Evolutionary conservation across 768 basidiomycete species (phyloP), one percentile per base, ranked within the genome.

Genomic region (Dictyophora rubrovolvata): DNA sequence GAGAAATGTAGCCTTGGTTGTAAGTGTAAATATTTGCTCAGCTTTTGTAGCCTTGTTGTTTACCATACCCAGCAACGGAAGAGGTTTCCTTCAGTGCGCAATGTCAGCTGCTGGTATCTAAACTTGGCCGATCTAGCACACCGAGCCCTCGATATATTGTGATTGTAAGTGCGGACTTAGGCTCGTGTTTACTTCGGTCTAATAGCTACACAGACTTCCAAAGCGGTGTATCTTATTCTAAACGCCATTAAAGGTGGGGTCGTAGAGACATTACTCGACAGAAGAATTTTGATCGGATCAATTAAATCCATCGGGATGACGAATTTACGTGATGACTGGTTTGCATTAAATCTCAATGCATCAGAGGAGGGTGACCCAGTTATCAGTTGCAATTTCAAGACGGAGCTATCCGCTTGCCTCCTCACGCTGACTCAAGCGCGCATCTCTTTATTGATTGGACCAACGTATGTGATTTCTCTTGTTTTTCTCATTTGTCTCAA

Each of bases 281-380:
- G 95, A 62, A 97, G 93, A 74, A 86, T 98, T 55, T 85, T 89
- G 21, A 74, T 99, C 12, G 79, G 89, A 10, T 93, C 89, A 6
- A 95, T 98, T 70, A 86, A 85, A 69, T 83, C 81, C 59, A 83
- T 99, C 54, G 83, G 83, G 0, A 78, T 97, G 81, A 93, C 95
- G 11, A 93, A 79, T 70, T 72, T 98, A 22, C 78, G 90, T 53
- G 96, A 99, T 63, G 96, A 98, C 68, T 99, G 94, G 89, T 78
- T 98, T 72, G 82, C 79, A 0, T 71, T 98, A 67, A 94, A 94
- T 66, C 81, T 82, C 49, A 82, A 79, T 57, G 75, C 79, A 9
- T 84, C 86, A 17, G 94, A 97, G 70, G 95, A 98, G 69, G 95
- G 94, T 33, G 96, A 99, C 68, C 93, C 95, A 0, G 76, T 97